These are phyloP conservation scores for Colletotrichum phormii DNA, from an alignment of 2,329 filamentous ascomycete genomes.

Conservation along the genomic window DNA sequence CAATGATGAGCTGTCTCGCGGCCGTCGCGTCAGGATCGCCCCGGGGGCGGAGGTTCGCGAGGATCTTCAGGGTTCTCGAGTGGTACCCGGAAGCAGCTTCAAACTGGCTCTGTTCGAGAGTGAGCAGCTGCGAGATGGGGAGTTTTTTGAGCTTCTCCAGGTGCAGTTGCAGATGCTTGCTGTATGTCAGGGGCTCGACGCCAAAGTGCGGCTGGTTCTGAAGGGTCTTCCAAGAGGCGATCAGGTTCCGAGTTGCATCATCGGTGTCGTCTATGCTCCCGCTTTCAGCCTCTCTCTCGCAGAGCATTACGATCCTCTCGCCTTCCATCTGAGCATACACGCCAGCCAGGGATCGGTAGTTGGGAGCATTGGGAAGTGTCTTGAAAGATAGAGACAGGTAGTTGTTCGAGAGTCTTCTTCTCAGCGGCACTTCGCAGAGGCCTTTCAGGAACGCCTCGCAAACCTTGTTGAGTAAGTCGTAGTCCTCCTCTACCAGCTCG, in stretches of 20 bases:
- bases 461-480: slow-evolving; percentile 61
- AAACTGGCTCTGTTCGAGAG: slow-evolving; percentile 64
- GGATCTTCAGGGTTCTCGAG: slow-evolving; percentile 39
- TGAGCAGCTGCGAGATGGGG: slow-evolving; percentile 63
- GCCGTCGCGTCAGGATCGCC: slow-evolving; percentile 28
- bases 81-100: slow-evolving; percentile 64
- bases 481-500: slow-evolving; percentile 58
- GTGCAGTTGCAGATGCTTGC: slow-evolving; percentile 62
- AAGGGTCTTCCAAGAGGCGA: slow-evolving; percentile 60
- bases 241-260: slow-evolving; percentile 47
- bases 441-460: slow-evolving; percentile 66
- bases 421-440: slow-evolving; percentile 59
- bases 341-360: slow-evolving; percentile 63
- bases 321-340: slow-evolving; percentile 67
- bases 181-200: slow-evolving; percentile 60
- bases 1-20: slow-evolving; percentile 43
- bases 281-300: slow-evolving; percentile 51
- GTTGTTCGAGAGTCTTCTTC: slow-evolving; percentile 52
- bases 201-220: slow-evolving; percentile 54
- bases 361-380: slow-evolving; percentile 40
- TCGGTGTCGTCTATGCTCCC: slow-evolving; percentile 51
- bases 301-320: slow-evolving; percentile 62
- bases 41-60: slow-evolving; percentile 42
- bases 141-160: slow-evolving; percentile 63
- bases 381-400: slow-evolving; percentile 61